These are phyloP conservation scores for Pythium rishiriense DNA, from an alignment of 352 stramenopile genomes.

Conservation along the genomic window DNA sequence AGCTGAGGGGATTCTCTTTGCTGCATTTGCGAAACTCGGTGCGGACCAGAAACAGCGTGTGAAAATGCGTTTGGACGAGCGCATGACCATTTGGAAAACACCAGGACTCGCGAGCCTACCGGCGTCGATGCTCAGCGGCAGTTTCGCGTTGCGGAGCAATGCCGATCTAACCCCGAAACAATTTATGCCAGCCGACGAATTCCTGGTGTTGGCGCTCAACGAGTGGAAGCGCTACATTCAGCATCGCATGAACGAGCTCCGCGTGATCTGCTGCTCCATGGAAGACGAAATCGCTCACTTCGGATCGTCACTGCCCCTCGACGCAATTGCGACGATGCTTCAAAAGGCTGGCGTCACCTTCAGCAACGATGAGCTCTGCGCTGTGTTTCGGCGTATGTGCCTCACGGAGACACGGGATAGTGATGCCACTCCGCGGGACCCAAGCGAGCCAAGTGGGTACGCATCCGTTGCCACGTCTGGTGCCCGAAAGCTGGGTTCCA, in stretches of 20 bases:
- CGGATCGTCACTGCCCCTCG: slow-evolving; percentile 50
- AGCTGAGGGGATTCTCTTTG: slow-evolving; percentile 46
- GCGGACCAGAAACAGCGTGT: slow-evolving; percentile 51
- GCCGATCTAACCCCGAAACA: slow-evolving; percentile 15
- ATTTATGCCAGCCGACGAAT: slow-evolving; percentile 45
- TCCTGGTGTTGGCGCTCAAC: slow-evolving; percentile 56
- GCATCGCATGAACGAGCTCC: slow-evolving; percentile 67
- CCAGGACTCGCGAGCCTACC: slow-evolving; percentile 8
- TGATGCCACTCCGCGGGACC: neutral
- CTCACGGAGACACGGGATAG: slow-evolving; percentile 40
- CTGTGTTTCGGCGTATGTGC: slow-evolving; percentile 59
- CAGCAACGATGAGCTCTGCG: slow-evolving; percentile 61
- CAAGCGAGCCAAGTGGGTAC: neutral
- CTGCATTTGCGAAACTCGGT: slow-evolving; percentile 49
- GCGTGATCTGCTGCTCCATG: slow-evolving; percentile 53
- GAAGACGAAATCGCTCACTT: slow-evolving; percentile 61
- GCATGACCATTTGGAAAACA: slow-evolving; percentile 30
- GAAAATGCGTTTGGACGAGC: slow-evolving; percentile 36
- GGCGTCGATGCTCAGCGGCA: slow-evolving; percentile 10
- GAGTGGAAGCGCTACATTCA: slow-evolving; percentile 78
- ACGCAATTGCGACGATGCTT: slow-evolving; percentile 49
- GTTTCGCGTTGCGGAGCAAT: slow-evolving; percentile 2
- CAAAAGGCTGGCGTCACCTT: slow-evolving; percentile 48
- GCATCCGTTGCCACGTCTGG: neutral
- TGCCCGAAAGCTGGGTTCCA: neutral